phyloP scores from a whole-genome alignment of 164 flowering plant species.

The Hamamelis virginiana region DNA sequence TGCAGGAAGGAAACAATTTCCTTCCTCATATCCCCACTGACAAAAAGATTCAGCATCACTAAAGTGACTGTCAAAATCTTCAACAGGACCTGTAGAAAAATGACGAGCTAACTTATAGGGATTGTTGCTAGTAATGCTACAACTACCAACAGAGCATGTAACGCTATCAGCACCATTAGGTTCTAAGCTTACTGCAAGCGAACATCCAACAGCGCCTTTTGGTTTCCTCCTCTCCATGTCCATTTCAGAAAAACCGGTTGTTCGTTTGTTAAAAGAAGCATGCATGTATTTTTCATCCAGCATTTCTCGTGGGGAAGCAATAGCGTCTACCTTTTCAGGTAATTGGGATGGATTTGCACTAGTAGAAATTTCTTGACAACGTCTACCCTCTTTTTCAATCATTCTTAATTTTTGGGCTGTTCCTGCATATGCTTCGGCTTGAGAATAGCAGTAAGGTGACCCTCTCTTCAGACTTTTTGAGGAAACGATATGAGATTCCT shows the following conservation, averaged over 20 bases:
- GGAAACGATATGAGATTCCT: slow-evolving; percentile 26
- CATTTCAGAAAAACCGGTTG: slow-evolving; percentile 36
- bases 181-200: slow-evolving; percentile 35
- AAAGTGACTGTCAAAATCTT: slow-evolving; percentile 36
- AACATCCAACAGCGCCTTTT: slow-evolving; percentile 35
- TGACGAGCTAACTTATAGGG: slow-evolving; percentile 24
- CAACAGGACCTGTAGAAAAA: slow-evolving; percentile 25
- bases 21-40: slow-evolving; percentile 35
- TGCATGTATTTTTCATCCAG: slow-evolving; percentile 49
- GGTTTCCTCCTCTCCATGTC: slow-evolving; percentile 36
- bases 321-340: slow-evolving; percentile 52
- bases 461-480: slow-evolving; percentile 42
- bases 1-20: slow-evolving; percentile 28
- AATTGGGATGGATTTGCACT: slow-evolving; percentile 22
- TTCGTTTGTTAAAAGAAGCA: slow-evolving; percentile 46
- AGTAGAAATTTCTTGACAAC: slow-evolving; percentile 13
- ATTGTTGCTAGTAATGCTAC: slow-evolving; percentile 44
- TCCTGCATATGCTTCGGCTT: slow-evolving; percentile 26
- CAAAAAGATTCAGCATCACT: slow-evolving; percentile 74
- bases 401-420: slow-evolving; percentile 35
- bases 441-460: slow-evolving; percentile 22
- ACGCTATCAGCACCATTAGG: slow-evolving; percentile 44
- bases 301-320: slow-evolving; percentile 48
- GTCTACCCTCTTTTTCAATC: slow-evolving; percentile 33
- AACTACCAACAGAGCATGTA: slow-evolving; percentile 82